Conservation (phyloP, 2,329 filamentous ascomycete genomes). For the Pseudogymnoascus sp. region DNA sequence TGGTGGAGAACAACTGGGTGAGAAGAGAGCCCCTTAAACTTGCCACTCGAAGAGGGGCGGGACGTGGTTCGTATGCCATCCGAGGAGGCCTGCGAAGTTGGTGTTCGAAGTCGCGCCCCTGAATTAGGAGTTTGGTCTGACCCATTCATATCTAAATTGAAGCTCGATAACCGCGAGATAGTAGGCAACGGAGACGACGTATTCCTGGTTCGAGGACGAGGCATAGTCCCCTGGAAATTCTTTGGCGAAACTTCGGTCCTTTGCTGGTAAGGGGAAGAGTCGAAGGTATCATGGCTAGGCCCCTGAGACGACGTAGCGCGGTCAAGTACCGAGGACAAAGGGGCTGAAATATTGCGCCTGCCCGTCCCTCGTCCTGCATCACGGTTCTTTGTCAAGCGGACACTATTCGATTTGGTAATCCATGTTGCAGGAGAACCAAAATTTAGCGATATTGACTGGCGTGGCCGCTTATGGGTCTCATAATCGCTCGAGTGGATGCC, state of each 20-base stretch:
- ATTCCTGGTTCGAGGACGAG: slow-evolving; percentile 31
- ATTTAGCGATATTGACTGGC: slow-evolving; percentile 52
- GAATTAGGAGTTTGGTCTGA: slow-evolving; percentile 38
- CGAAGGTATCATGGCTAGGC: slow-evolving; percentile 19
- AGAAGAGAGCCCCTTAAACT: slow-evolving; percentile 31
- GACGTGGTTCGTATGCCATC: slow-evolving; percentile 28
- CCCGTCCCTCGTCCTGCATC: slow-evolving; percentile 35
- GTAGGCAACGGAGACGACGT: slow-evolving; percentile 50
- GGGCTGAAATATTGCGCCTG: slow-evolving; percentile 48
- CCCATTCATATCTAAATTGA: slow-evolving; percentile 45
- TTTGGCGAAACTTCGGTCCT: slow-evolving; percentile 17
- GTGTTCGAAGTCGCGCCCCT: slow-evolving; percentile 22
- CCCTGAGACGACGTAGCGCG: slow-evolving; percentile 23
- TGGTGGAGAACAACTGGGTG: slow-evolving; percentile 18
- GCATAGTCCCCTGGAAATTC: slow-evolving; percentile 20
- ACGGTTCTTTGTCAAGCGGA: slow-evolving; percentile 47
- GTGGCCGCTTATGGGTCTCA: slow-evolving; percentile 38
- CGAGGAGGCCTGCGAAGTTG: slow-evolving; percentile 23
- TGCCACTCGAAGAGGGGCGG: slow-evolving; percentile 36
- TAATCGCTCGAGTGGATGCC: slow-evolving; percentile 25
- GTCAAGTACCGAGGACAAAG: slow-evolving; percentile 30
- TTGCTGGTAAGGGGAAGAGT: slow-evolving; percentile 21
- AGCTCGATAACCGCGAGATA: slow-evolving; percentile 45
- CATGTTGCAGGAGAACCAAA: slow-evolving; percentile 49
- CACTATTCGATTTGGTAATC: slow-evolving; percentile 49